Conservation (phyloP, 2,329 filamentous ascomycete species). For the Pyrenophora seminiperda region DNA sequence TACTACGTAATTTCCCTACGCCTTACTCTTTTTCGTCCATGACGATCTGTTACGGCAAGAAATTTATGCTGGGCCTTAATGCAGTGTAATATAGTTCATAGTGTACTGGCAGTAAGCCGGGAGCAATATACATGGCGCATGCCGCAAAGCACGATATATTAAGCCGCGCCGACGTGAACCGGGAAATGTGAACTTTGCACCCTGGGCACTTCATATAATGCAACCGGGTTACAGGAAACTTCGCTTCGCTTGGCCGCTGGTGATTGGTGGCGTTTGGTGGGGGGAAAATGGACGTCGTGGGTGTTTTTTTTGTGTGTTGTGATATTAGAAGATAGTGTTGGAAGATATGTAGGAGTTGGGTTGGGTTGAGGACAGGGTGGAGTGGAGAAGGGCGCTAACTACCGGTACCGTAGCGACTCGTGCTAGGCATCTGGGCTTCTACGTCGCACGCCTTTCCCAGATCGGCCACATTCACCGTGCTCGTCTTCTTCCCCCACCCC, state of each 20-base stretch:
- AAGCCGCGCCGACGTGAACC: constrained; percentile 16
- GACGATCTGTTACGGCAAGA: neutral
- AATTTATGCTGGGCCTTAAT: neutral
- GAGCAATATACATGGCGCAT: constrained; percentile 23
- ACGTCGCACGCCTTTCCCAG: neutral
- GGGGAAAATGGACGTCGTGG: neutral
- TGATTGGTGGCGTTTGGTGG: neutral
- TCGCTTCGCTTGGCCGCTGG: constrained; percentile 12
- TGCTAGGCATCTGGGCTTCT: neutral
- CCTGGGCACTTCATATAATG: constrained; percentile 17
- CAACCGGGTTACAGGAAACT: constrained; percentile 18
- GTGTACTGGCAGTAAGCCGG: constrained; percentile 3
- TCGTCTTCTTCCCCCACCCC: neutral
- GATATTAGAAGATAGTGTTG: neutral
- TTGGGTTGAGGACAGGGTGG: neutral
- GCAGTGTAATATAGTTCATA: constrained; percentile 3
- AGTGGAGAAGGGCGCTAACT: constrained; percentile 1
- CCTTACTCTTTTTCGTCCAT: no score
- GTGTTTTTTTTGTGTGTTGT: neutral
- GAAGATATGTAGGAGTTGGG: neutral
- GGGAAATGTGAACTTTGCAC: constrained; percentile 14
- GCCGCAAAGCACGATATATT: constrained; percentile 24
- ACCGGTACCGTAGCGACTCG: no score
- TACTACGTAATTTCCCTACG: no score
- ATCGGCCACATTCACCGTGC: neutral